Base-by-base conservation (phyloP, 495 filamentous ascomycete species). In the Gamarada debralockiae region DNA sequence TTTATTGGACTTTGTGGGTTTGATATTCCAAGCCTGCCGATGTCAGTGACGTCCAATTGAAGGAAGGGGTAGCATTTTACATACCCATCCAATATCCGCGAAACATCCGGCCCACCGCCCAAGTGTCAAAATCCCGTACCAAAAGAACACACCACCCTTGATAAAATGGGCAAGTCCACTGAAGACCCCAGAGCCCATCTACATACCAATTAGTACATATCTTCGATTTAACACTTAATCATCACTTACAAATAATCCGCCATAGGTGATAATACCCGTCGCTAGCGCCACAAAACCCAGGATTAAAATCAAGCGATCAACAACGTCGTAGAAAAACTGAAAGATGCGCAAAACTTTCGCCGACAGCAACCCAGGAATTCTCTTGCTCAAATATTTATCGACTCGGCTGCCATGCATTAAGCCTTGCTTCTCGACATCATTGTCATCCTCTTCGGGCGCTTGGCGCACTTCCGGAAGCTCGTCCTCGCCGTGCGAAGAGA, bases 71-170 rank as follows among this genome's bases (percentile, higher is more conserved):
- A 10, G 23, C 10, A 45, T 9, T 25, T 15, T 33, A 24, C 73
- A 50, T 57, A 80, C 78, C 93, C 93, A 98, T 53, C 93, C 93
- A 47, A 92, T 78, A 44, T 95, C 89, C 38, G 87, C 83, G 70
- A 93, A 98, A 70, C 86, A 85, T 15, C 93, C 93, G 58, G 91
- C 80, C 83, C 88, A 96, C 17, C 93, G 88, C 14, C 90, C 90
- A 17, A 98, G 79, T 0, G 90, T 93, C 23, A 97, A 68, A 12
- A 96, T 64, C 15, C 93, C 93, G 53, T 96, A 90, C 86, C 90
- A 90, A 69, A 97, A 89, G 71, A 98, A 98, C 51, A 97, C 88
- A n/a, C 90, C 89, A 48, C 92, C 93, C 65, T 97, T 98, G 66
- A 97, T 87, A 68, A 88, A 95, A 67, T 97, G 93, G 27, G 93